These are phyloP conservation scores for Neurospora discreta DNA, from an alignment of 495 filamentous ascomycete species.

Conservation along the genomic window DNA sequence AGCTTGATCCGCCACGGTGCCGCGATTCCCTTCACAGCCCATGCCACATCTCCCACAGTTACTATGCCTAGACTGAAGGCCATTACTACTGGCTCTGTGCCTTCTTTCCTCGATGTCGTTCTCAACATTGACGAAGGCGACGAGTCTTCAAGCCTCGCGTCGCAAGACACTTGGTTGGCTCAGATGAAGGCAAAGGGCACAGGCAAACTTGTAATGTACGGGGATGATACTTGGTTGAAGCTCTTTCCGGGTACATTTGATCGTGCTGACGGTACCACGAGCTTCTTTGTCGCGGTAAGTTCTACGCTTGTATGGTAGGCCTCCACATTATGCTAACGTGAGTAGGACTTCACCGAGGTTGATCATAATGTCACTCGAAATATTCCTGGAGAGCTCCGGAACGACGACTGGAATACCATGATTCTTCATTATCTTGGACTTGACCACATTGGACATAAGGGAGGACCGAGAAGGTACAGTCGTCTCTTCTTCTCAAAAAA, in stretches of 20 bases:
- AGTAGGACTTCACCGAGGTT: conserved; percentile 94
- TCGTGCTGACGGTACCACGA: conserved; percentile 82
- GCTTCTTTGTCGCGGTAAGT: conserved; percentile 95
- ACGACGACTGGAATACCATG: conserved; percentile 83
- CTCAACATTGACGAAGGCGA: conserved; percentile 94
- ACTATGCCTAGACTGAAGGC: conserved; percentile 98
- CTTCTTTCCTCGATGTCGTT: conserved; percentile 93
- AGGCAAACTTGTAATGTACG: conserved; percentile 83
- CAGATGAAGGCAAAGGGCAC: conserved; percentile 66
- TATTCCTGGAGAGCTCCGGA: conserved; percentile 59
- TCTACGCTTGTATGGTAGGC: not conserved
- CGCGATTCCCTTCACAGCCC: conserved; percentile 87
- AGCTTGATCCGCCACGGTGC: conserved; percentile 76
- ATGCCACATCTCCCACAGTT: conserved; percentile 92
- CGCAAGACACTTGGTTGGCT: conserved; percentile 90
- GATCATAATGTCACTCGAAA: conserved; percentile 96
- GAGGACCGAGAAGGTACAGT: conserved; percentile 68
- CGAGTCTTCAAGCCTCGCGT: conserved; percentile 69
- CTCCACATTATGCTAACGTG: not conserved
- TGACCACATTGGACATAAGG: conserved; percentile 96
- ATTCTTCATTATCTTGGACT: conserved; percentile 92
- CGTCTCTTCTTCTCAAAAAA: not conserved
- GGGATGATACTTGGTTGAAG: conserved; percentile 97
- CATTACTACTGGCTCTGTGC: conserved; percentile 91
- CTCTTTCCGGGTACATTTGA: conserved; percentile 83